phyloP scores from a whole-genome alignment of 2,329 filamentous ascomycete species.

The Nigrospora sphaerica region DNA sequence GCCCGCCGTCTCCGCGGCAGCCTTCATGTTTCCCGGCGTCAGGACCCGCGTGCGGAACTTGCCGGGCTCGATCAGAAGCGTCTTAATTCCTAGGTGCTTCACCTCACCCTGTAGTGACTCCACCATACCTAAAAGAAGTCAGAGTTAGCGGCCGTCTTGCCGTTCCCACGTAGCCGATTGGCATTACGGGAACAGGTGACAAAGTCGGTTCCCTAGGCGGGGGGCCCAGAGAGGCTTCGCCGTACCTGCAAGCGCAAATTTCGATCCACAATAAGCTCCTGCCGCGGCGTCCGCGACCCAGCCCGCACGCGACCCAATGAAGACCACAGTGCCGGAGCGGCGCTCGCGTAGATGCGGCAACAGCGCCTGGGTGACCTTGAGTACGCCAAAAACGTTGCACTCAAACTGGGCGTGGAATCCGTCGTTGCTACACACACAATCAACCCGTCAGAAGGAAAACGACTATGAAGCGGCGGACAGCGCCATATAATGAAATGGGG shows the following conservation, averaged over 20 bases:
- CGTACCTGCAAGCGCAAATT: constrained; percentile 12
- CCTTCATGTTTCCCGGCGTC: constrained; percentile 5
- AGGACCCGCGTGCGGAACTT: constrained; percentile 9
- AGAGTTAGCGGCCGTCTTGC: too few species aligned
- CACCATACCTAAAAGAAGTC: constrained; percentile 6
- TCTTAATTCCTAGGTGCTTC: constrained; percentile 8
- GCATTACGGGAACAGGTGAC: too few species aligned
- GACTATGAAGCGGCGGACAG: too few species aligned
- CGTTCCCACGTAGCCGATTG: too few species aligned
- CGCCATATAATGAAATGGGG: too few species aligned
- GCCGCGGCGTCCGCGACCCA: constrained; percentile 8
- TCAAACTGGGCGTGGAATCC: constrained; percentile 8
- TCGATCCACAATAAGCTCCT: constrained; percentile 8
- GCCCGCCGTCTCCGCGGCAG: background rate
- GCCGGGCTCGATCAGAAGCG: constrained; percentile 10
- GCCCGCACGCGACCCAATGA: constrained; percentile 9
- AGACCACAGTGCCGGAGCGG: constrained; percentile 8
- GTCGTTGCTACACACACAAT: background rate
- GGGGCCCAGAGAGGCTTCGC: too few species aligned
- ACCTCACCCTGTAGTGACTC: constrained; percentile 8
- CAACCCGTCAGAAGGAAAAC: too few species aligned
- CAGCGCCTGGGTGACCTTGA: constrained; percentile 9
- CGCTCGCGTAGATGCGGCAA: constrained; percentile 8
- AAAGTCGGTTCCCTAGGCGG: too few species aligned
- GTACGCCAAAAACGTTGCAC: constrained; percentile 9